Evolutionary conservation across 345 rosid species (phyloP).

Genomic region (Eucalyptus sp.): DNA sequence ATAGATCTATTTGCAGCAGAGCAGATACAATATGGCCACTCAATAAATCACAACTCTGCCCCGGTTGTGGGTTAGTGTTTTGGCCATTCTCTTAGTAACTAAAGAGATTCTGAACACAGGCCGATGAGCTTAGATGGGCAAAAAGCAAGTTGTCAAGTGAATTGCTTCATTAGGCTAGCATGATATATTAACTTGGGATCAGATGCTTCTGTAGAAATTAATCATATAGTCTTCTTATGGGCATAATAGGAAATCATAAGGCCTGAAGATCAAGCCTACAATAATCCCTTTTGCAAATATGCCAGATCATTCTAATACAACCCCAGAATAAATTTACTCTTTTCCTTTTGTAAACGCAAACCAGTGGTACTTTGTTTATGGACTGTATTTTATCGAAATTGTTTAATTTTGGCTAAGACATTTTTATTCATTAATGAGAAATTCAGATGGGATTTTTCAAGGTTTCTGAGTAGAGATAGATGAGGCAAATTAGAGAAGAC

Average conservation of each 20-base stretch:
- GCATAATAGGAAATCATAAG: not conserved
- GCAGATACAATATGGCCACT: not conserved
- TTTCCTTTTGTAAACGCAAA: not conserved
- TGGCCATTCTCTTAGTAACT: not conserved
- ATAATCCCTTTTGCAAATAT: not conserved
- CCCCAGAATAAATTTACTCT: not conserved
- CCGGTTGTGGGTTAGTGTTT: not conserved
- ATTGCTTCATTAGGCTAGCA: not conserved
- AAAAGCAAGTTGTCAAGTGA: not conserved
- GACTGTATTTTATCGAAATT: not conserved
- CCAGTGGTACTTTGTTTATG: not conserved
- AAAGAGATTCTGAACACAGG: not conserved
- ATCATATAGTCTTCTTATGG: not conserved
- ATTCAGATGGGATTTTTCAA: not conserved
- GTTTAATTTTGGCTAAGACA: not conserved
- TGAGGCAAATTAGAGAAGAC: not conserved
- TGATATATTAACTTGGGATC: not conserved
- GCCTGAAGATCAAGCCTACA: not conserved
- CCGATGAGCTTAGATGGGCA: not conserved
- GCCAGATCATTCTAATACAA: not conserved
- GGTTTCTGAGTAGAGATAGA: not conserved
- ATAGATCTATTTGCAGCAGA: not conserved
- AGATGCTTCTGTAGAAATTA: not conserved
- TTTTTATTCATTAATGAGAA: not conserved
- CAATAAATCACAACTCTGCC: not conserved